A percentile compares a stretch with the other conserved stretches of the same genome.
These are phyloP conservation scores for Rhizopus stolonifer DNA, from an alignment of 371 early-diverging fungal genomes.

Conservation along the genomic window DNA sequence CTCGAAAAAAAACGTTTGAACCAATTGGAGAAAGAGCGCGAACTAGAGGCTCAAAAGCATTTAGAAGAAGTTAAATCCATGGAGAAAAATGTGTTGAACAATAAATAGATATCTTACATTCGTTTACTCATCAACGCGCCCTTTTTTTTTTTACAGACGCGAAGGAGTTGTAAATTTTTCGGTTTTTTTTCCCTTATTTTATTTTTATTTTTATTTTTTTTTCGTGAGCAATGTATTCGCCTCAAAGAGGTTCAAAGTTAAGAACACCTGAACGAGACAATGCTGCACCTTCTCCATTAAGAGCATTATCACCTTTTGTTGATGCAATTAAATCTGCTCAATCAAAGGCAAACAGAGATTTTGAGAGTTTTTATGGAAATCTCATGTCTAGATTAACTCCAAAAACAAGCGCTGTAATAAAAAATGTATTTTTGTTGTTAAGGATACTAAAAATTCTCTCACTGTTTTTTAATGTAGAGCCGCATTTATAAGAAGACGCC, in stretches of 20 bases:
- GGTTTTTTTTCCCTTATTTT: background rate
- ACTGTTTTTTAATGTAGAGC: background rate
- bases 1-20: constrained; percentile 17
- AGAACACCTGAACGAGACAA: constrained; percentile 11
- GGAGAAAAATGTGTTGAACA: too few species aligned
- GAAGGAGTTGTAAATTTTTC: background rate
- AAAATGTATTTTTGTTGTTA: background rate
- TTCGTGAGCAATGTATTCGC: constrained; percentile 16
- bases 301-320: constrained; percentile 17
- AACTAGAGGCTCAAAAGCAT: constrained; percentile 10
- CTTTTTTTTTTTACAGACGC: background rate
- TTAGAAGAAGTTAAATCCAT: constrained; percentile 16
- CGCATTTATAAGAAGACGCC: constrained; percentile 15
- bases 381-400: constrained; percentile 19
- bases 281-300: constrained; percentile 10
- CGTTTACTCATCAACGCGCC: too few species aligned
- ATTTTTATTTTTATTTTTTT: constrained; percentile 4
- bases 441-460: background rate
- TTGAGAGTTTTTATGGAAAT: constrained; percentile 24
- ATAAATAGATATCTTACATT: too few species aligned
- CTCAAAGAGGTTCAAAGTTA: constrained; percentile 8
- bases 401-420: constrained; percentile 9
- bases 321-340: constrained; percentile 17
- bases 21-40: constrained; percentile 17
- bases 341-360: constrained; percentile 17